These are phyloP conservation scores for Solanum paucissectum DNA, from an alignment of 257 asterid genomes.

Conservation along the genomic window DNA sequence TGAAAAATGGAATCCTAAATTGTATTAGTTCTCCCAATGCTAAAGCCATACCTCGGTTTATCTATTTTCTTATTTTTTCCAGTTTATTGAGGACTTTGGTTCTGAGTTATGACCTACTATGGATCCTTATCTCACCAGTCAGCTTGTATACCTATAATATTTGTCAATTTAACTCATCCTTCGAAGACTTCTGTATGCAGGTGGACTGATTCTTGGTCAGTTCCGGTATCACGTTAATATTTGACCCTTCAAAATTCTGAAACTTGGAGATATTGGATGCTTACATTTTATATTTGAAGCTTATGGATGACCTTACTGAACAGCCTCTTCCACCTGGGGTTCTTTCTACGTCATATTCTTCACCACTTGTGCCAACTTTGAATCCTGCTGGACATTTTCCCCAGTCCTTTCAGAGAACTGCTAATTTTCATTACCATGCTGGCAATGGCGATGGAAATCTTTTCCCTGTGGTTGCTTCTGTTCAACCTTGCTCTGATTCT, in stretches of 20 bases:
- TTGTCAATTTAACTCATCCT: neutral
- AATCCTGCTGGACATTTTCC: slow-evolving; percentile 9
- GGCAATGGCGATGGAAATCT: slow-evolving; percentile 12
- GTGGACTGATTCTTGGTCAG: neutral
- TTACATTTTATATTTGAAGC: slow-evolving; percentile 3
- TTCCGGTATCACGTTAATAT: neutral
- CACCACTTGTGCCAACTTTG: slow-evolving; percentile 11
- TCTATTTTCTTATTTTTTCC: neutral
- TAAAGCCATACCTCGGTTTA: neutral
- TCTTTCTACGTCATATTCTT: slow-evolving; percentile 17
- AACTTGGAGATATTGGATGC: neutral
- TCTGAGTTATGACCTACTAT: neutral
- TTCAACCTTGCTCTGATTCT: slow-evolving; percentile 6
- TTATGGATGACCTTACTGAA: slow-evolving; percentile 36
- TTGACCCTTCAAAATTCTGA: neutral
- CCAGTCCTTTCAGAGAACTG: slow-evolving; percentile 3
- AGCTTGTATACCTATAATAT: neutral
- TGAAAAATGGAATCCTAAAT: neutral
- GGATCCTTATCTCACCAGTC: neutral
- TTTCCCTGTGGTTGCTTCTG: slow-evolving; percentile 28
- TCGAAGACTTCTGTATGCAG: neutral
- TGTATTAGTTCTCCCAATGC: neutral
- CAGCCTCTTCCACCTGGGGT: slow-evolving; percentile 49
- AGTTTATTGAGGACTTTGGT: neutral
- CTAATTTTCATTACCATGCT: slow-evolving; percentile 1